Conservation (phyloP, 1,139 yeast species). For the Yamadazyma pseudoaaseri region DNA sequence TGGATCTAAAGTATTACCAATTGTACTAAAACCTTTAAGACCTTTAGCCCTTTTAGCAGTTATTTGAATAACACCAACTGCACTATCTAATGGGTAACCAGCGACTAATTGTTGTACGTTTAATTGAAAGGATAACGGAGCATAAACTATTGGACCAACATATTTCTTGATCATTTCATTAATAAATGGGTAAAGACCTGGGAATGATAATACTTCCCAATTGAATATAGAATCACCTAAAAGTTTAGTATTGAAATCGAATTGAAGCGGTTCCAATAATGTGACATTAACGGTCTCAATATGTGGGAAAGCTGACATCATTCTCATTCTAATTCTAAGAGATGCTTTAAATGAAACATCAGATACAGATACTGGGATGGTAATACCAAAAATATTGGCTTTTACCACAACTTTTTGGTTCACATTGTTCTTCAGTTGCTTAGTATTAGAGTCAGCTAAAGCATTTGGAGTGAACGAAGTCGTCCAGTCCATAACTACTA, state of each 20-base stretch:
- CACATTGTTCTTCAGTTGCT: slow-evolving; percentile 79
- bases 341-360: slow-evolving; percentile 64
- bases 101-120: slow-evolving; percentile 88
- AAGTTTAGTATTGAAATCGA: slow-evolving; percentile 76
- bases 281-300: slow-evolving; percentile 86
- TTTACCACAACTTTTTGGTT: slow-evolving; percentile 77
- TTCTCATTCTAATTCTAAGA: slow-evolving; percentile 77
- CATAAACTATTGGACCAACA: slow-evolving; percentile 81
- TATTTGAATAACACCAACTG: slow-evolving; percentile 82
- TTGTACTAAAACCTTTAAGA: slow-evolving; percentile 64
- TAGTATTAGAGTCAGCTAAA: slow-evolving; percentile 73
- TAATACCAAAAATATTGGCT: slow-evolving; percentile 63
- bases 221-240: slow-evolving; percentile 78
- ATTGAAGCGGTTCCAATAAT: slow-evolving; percentile 77
- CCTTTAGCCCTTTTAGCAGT: slow-evolving; percentile 65
- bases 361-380: slow-evolving; percentile 61
- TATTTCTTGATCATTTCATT: slow-evolving; percentile 83
- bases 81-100: slow-evolving; percentile 76
- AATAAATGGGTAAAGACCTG: slow-evolving; percentile 80
- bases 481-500: slow-evolving; percentile 97
- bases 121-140: slow-evolving; percentile 89
- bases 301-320: slow-evolving; percentile 91
- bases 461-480: slow-evolving; percentile 90
- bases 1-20: slow-evolving; percentile 86
- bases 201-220: slow-evolving; percentile 82